These are phyloP conservation scores for Alnus glutinosa DNA, from an alignment of 306 rosid genomes.

Conservation along the genomic window DNA sequence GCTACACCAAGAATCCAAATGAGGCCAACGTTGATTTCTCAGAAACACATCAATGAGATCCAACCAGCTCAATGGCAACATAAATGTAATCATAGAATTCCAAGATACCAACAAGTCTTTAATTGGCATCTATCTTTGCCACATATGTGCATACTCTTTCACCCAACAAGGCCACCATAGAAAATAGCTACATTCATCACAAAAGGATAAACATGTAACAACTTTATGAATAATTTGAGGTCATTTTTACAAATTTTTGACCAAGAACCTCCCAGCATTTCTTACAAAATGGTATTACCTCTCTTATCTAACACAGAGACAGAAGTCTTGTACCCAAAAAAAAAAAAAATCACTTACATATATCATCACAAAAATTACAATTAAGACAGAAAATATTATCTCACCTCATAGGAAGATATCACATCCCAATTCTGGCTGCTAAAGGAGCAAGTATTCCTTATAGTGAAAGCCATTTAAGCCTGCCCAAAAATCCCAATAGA, in stretches of 20 bases:
- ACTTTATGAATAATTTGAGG: conserved; percentile 21
- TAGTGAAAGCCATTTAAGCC: conserved; percentile 23
- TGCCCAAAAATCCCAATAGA: conserved; percentile 25
- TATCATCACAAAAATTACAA: conserved; percentile 40
- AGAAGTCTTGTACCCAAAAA: conserved; percentile 8
- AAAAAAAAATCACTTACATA: conserved; percentile 11
- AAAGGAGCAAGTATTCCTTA: conserved; percentile 26
- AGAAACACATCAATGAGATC: too few relatives aligned
- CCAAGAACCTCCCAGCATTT: conserved; percentile 15
- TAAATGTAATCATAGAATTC: too few relatives aligned
- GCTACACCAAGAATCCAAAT: too few relatives aligned
- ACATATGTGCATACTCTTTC: not conserved
- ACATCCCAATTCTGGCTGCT: conserved; percentile 29
- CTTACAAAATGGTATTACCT: conserved; percentile 17
- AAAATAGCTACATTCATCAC: not conserved
- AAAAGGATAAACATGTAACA: not conserved
- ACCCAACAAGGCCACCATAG: not conserved
- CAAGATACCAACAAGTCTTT: too few relatives aligned
- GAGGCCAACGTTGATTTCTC: too few relatives aligned
- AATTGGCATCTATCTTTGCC: too few relatives aligned
- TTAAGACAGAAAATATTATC: conserved; percentile 1
- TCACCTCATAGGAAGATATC: conserved; percentile 26
- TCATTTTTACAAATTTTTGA: conserved; percentile 21
- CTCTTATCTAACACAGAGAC: conserved; percentile 17
- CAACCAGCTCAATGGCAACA: too few relatives aligned